phyloP scores from a whole-genome alignment of 2,329 filamentous ascomycete genomes.

The Aspergillus pseudoglaucus region DNA sequence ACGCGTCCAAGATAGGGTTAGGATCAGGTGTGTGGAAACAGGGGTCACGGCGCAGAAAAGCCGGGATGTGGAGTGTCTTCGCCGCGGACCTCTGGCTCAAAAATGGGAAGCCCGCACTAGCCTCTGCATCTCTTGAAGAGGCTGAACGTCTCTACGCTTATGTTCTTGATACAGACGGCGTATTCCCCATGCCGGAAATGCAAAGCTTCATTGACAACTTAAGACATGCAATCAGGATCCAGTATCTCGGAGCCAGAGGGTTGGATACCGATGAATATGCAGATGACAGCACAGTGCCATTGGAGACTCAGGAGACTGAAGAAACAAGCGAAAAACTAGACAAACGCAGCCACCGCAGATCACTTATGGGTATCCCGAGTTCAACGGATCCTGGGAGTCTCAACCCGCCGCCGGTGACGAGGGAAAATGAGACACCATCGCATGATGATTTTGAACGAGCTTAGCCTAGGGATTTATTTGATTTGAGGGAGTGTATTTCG shows the following conservation, averaged over 20 bases:
- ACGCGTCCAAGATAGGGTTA: slow-evolving; percentile 62
- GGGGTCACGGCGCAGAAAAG: slow-evolving; percentile 72
- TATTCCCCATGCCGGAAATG: slow-evolving; percentile 48
- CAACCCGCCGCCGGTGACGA: slow-evolving; percentile 24
- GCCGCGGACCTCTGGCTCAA: slow-evolving; percentile 78
- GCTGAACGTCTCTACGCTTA: slow-evolving; percentile 52
- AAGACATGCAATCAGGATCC: slow-evolving; percentile 36
- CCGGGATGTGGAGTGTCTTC: slow-evolving; percentile 80
- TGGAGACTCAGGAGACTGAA: slow-evolving; percentile 21
- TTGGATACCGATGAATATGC: slow-evolving; percentile 26
- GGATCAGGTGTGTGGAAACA: slow-evolving; percentile 58
- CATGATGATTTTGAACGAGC: slow-evolving; percentile 46
- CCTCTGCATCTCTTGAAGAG: slow-evolving; percentile 68
- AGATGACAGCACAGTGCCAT: slow-evolving; percentile 17
- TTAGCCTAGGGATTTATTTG: slow-evolving; percentile 11
- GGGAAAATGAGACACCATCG: slow-evolving; percentile 26
- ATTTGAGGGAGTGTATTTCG: slow-evolving; percentile 3
- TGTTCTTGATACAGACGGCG: slow-evolving; percentile 32
- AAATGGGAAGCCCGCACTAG: slow-evolving; percentile 69
- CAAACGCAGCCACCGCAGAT: slow-evolving; percentile 48
- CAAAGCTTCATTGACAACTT: slow-evolving; percentile 41
- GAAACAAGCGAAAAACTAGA: slow-evolving; percentile 52
- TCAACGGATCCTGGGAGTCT: slow-evolving; percentile 51
- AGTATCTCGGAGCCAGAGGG: slow-evolving; percentile 38
- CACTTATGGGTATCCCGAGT: slow-evolving; percentile 44